Evolutionary conservation across 1,284 basidiomycete species (phyloP), one percentile per base, ranked within the genome.

Genomic region (Cryptococcus floricola): DNA sequence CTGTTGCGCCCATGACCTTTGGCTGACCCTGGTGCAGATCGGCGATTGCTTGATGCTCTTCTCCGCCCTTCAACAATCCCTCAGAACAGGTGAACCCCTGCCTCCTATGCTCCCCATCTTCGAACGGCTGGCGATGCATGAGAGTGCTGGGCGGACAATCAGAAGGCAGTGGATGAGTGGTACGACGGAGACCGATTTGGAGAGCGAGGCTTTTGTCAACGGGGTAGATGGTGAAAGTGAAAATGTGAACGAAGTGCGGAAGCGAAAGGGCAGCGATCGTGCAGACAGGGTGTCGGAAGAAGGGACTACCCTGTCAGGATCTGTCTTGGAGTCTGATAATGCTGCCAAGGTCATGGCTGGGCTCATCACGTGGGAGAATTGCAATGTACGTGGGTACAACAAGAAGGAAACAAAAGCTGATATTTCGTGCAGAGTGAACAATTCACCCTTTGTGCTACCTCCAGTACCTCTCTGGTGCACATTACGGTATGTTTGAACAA

Each of bases 101-200:
- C 74, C 75, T 2, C 67, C 73, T 1, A 69, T 66, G 6, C 66
- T 75, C 16, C 69, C 75, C 9, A 69, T 77, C 38, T 66, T 73
- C 39, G 76, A 77, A 53, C 61, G 73, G 16, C 59, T 77, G 4
- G 60, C 64, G 3, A 67, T 68, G 48, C 66, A 71, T 60, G 62
- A 55, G 6, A 50, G 52, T 5, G 34, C n/a, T 28, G 27, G 16
- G 42, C n/a, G 18, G 27, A 27, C 23, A 13, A 14, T n/a, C 16
- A 34, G 28, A 13, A 34, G 46, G 25, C n/a, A 27, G 27, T 28
- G 46, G 19, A 25, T 10, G 25, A 48, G 46, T 38, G 27, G 41
- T 5, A 38, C 8, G 5, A 28, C 19, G 23, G 27, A n/a, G 19
- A 18, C 48, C 16, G 31, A 34, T 5, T 5, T 10, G 12, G 9